Percentiles rank a stretch among this genome's conserved stretches.
phyloP scores from a whole-genome alignment of 768 basidiomycete genomes.

The Austroboletus eburneus region DNA sequence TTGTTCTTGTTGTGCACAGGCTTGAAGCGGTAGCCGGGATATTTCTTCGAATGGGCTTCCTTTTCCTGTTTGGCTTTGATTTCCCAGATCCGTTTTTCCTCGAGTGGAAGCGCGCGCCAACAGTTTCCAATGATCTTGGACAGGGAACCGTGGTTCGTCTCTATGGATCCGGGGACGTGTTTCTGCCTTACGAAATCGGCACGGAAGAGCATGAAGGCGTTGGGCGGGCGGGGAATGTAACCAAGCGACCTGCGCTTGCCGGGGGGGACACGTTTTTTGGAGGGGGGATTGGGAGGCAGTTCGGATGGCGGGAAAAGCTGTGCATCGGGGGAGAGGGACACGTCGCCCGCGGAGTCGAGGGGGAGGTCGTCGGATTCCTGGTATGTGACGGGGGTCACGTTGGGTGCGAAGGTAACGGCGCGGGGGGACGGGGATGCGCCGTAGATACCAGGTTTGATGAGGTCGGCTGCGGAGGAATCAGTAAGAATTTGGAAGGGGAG shows the following conservation, averaged over 20 bases:
- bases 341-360: slow-evolving; percentile 23
- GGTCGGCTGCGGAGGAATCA: slow-evolving; percentile 21
- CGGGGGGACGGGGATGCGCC: slow-evolving; percentile 42
- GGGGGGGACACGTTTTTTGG: slow-evolving; percentile 50
- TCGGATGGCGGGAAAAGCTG: slow-evolving; percentile 55
- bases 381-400: slow-evolving; percentile 54
- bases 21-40: slow-evolving; percentile 59
- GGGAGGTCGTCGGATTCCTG: slow-evolving; percentile 31
- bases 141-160: slow-evolving; percentile 45
- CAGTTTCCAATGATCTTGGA: slow-evolving; percentile 50
- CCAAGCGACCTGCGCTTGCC: slow-evolving; percentile 61
- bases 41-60: slow-evolving; percentile 62
- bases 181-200: slow-evolving; percentile 39
- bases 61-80: slow-evolving; percentile 68
- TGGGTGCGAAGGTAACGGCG: slow-evolving; percentile 59
- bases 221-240: slow-evolving; percentile 26
- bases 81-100: slow-evolving; percentile 74
- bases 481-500: not conserved
- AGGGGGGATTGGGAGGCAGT: slow-evolving; percentile 34
- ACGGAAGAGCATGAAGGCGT: slow-evolving; percentile 37
- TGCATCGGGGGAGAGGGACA: slow-evolving; percentile 30
- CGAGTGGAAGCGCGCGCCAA: slow-evolving; percentile 67
- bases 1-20: slow-evolving; percentile 46
- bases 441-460: slow-evolving; percentile 53
- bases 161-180: slow-evolving; percentile 48